These are phyloP conservation scores for Gyrodon lividus DNA, from an alignment of 768 basidiomycete genomes.

Conservation along the genomic window DNA sequence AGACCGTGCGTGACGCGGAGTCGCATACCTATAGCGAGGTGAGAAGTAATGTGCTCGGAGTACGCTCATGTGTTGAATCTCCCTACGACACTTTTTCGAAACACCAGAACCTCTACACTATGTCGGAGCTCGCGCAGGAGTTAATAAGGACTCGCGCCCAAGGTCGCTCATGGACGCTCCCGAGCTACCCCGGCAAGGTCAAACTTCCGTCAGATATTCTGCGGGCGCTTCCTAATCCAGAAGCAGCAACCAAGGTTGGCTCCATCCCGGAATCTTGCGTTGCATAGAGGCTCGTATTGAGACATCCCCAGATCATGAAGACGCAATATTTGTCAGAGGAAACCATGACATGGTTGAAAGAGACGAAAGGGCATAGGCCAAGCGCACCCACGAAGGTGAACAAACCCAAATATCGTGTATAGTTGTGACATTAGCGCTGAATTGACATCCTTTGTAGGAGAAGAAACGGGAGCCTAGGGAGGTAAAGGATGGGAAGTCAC, in stretches of 20 bases:
- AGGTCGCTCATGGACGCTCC: slow-evolving; percentile 67
- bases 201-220: slow-evolving; percentile 83
- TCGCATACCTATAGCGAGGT: slow-evolving; percentile 72
- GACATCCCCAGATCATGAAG: slow-evolving; percentile 56
- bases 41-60: slow-evolving; percentile 4
- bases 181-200: slow-evolving; percentile 78
- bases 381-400: slow-evolving; percentile 28
- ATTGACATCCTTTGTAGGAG: slow-evolving; percentile 29
- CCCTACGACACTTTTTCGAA: background rate
- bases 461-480: slow-evolving; percentile 37
- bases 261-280: background rate
- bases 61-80: background rate
- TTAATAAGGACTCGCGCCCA: slow-evolving; percentile 71
- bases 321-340: slow-evolving; percentile 67
- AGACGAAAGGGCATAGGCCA: slow-evolving; percentile 41
- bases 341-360: slow-evolving; percentile 55
- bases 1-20: slow-evolving; percentile 82
- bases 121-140: slow-evolving; percentile 88
- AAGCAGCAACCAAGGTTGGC: slow-evolving; percentile 61
- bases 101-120: slow-evolving; percentile 77
- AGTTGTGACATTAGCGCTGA: slow-evolving; percentile 4
- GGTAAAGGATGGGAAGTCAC: slow-evolving; percentile 50
- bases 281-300: background rate
- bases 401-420: slow-evolving; percentile 1
- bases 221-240: slow-evolving; percentile 61